Evolutionary conservation across 257 asterid genomes (phyloP).

Genomic region (Nemophila menziesii): DNA sequence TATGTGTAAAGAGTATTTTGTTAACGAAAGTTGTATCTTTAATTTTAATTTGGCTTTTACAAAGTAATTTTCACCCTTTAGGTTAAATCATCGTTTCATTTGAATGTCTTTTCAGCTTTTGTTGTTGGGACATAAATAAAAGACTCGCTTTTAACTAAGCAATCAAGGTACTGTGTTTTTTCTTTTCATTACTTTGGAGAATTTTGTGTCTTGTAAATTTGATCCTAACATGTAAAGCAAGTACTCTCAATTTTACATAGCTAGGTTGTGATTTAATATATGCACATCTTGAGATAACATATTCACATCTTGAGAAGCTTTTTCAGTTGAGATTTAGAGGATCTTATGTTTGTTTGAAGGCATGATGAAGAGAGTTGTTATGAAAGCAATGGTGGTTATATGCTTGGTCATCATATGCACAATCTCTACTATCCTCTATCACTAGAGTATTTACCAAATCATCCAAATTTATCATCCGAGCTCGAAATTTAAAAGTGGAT

Average conservation of each 20-base stretch:
- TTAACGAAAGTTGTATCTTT: neutral
- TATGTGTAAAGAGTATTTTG: neutral
- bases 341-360: slow-evolving; percentile 12
- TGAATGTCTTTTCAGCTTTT: neutral
- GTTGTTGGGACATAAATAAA: neutral
- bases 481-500: too few species aligned
- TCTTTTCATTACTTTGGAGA: too few species aligned
- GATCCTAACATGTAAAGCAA: too few species aligned
- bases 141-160: too few species aligned
- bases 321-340: slow-evolving; percentile 10
- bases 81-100: too few species aligned
- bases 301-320: slow-evolving; percentile 1
- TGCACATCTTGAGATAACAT: neutral
- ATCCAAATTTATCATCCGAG: too few species aligned
- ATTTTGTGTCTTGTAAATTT: too few species aligned
- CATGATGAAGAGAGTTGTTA: neutral
- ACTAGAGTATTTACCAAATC: too few species aligned
- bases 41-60: neutral
- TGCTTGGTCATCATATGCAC: neutral
- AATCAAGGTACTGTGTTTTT: too few species aligned
- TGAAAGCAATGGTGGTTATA: slow-evolving; percentile 5
- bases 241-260: too few species aligned
- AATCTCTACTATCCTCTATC: neutral
- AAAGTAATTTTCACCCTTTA: neutral
- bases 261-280: neutral